These are phyloP conservation scores for Claviceps sp. DNA, from an alignment of 2,329 filamentous ascomycete genomes.

Conservation along the genomic window DNA sequence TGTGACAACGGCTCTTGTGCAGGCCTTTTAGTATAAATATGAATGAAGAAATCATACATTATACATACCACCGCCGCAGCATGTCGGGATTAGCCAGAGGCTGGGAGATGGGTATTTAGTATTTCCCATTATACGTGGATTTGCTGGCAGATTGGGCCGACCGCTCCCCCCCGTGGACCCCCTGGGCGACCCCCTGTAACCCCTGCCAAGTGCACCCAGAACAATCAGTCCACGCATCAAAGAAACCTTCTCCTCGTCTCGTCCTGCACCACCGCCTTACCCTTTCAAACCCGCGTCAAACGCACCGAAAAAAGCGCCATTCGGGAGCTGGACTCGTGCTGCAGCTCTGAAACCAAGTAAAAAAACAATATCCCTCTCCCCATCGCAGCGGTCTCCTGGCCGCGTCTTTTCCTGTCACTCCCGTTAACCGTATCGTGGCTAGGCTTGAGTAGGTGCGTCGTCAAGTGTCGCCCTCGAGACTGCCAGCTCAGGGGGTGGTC, in stretches of 20 bases:
- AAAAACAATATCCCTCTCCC: neutral
- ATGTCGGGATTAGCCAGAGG: too few species aligned
- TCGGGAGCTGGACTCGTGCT: slow-evolving; percentile 19
- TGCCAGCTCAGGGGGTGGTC: slow-evolving; percentile 4
- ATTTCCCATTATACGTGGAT: too few species aligned
- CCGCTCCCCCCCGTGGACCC: neutral
- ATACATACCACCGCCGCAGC: too few species aligned
- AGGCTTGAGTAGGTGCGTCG: slow-evolving; percentile 20
- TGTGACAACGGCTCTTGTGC: too few species aligned
- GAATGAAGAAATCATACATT: too few species aligned
- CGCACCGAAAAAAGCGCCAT: slow-evolving; percentile 18
- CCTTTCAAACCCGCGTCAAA: slow-evolving; percentile 18
- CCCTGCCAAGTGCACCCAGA: neutral
- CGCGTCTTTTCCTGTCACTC: neutral
- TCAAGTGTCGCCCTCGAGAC: slow-evolving; percentile 8
- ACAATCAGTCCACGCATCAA: slow-evolving; percentile 2
- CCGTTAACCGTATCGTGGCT: slow-evolving; percentile 8
- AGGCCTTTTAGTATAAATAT: too few species aligned
- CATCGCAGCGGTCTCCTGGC: neutral
- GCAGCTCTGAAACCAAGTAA: slow-evolving; percentile 17
- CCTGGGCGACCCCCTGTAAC: neutral
- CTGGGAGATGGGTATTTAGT: too few species aligned
- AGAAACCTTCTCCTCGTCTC: slow-evolving; percentile 8
- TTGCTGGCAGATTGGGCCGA: neutral
- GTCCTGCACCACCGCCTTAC: slow-evolving; percentile 11